Evolutionary conservation across 805 yeast species (phyloP), one percentile per base, ranked within the genome.

Genomic region (Helenozyma baotianmanensis): DNA sequence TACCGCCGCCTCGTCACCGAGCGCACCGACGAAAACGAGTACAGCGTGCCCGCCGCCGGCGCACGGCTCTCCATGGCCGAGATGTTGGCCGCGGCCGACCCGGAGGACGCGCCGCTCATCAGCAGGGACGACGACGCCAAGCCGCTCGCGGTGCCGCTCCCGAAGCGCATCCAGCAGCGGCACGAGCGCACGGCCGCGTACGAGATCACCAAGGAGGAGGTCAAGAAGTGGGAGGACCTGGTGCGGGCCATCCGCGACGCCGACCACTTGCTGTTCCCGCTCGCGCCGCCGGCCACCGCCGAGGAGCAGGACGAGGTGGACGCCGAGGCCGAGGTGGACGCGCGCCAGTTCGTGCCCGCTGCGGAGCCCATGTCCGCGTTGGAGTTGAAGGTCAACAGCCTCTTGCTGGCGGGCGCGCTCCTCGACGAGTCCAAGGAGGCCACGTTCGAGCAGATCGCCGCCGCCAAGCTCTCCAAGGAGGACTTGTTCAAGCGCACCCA

Each of bases 141-240:
- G 40, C 70, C 90, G 1, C 61, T 87, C 30, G 74, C 82, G 0
- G 80, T 87, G 9, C 97, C 97, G 2, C 68, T 88, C 34, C 96
- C 97, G 1, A 76, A 78, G 48, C 76, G 95, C 45, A 79, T 90
- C 35, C 95, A 88, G 58, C 76, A 84, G 47, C 77, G 92, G 53
- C 74, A 82, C 45, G 96, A 89, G 47, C 74, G 97, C 53, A 72
- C 70, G 36, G 97, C 90, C 2, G 97, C 98, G 0, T 89, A 84
- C 55, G 94, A 85, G 36, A 74, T 92, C 21, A 78, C 96, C 27
- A 87, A 81, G 46, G 82, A 81, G 26, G 95, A 92, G 53, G 84
- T 90, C 5, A 71, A 77, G 38, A 83, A 82, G 58, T 92, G 98
- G 97, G 75, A 79, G 34, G 96, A 88, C 31, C 75, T 81, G 1